A percentile compares a stretch with the other conserved stretches of the same genome.
Evolutionary conservation across 2,329 filamentous ascomycete species (phyloP).

Genomic region (Microsporum canis): DNA sequence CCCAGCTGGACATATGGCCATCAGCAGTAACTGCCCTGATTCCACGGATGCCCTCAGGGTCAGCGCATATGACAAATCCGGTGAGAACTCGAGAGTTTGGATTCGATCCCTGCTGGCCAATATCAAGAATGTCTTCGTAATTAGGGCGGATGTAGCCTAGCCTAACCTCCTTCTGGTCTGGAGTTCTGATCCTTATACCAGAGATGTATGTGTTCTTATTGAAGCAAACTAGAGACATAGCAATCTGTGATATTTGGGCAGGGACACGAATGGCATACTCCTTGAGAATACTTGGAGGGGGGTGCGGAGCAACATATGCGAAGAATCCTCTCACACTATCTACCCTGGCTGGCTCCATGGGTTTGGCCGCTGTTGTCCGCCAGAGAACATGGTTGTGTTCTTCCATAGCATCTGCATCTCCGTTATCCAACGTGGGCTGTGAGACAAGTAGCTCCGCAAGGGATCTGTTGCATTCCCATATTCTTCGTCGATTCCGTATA

Average conservation of each 20-base stretch:
- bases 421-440: background rate
- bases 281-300: background rate
- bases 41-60: slow-evolving; percentile 15
- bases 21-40: slow-evolving; percentile 12
- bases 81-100: slow-evolving; percentile 6
- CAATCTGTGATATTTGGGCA: slow-evolving; percentile 8
- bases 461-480: slow-evolving; percentile 13
- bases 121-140: slow-evolving; percentile 8
- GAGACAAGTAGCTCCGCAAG: slow-evolving; percentile 12
- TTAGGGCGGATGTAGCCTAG: slow-evolving; percentile 12
- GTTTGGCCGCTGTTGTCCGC: background rate
- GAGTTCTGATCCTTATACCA: slow-evolving; percentile 10
- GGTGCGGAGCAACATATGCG: background rate
- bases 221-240: slow-evolving; percentile 12
- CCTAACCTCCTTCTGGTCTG: background rate
- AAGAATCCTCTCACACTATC: background rate
- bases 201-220: slow-evolving; percentile 11
- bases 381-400: slow-evolving; percentile 8
- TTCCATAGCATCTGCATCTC: background rate
- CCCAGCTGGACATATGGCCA: slow-evolving; percentile 14
- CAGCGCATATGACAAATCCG: slow-evolving; percentile 14
- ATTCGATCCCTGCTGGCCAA: background rate
- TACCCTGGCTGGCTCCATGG: background rate
- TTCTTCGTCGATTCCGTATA: slow-evolving; percentile 13
- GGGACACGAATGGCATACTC: slow-evolving; percentile 7